These are phyloP conservation scores for Neospermospora avenae DNA, from an alignment of 2,329 filamentous ascomycete species.

Conservation along the genomic window DNA sequence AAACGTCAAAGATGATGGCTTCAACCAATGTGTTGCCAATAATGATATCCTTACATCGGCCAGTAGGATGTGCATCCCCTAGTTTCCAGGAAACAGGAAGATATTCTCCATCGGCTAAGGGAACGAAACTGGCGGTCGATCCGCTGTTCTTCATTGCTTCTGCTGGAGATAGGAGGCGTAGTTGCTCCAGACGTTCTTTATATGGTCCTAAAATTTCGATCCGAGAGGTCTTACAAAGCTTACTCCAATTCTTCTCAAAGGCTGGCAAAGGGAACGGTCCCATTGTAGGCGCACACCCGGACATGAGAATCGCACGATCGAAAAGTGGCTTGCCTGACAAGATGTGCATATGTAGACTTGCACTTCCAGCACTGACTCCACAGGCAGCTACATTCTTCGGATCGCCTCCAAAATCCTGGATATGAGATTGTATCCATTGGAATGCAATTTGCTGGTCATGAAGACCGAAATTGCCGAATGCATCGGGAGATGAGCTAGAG, in stretches of 20 bases:
- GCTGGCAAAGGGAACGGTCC: conserved; percentile 2
- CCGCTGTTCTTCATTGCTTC: conserved; percentile 5
- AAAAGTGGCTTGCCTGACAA: conserved; percentile 16
- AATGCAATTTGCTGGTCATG: conserved; percentile 37
- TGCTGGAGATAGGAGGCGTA: not conserved
- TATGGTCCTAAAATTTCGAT: not conserved
- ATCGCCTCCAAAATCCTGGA: conserved; percentile 38
- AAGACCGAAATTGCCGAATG: conserved; percentile 41
- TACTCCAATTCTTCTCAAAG: conserved; percentile 6
- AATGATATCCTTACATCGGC: conserved; percentile 10
- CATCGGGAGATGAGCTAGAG: not conserved
- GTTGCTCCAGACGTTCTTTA: not conserved
- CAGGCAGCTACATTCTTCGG: conserved; percentile 34
- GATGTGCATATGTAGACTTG: conserved; percentile 19
- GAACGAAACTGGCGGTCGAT: not conserved
- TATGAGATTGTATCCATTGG: conserved; percentile 35
- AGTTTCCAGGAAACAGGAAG: conserved; percentile 8
- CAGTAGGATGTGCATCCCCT: not conserved
- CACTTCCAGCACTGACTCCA: conserved; percentile 45
- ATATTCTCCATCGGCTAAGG: conserved; percentile 6
- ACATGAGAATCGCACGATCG: conserved; percentile 20
- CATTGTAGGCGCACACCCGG: conserved; percentile 10
- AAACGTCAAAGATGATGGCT: conserved; percentile 10
- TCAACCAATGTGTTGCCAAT: conserved; percentile 8
- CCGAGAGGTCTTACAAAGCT: not conserved